phyloP scores from a whole-genome alignment of 768 basidiomycete species.

The Mrakia blollopis region DNA sequence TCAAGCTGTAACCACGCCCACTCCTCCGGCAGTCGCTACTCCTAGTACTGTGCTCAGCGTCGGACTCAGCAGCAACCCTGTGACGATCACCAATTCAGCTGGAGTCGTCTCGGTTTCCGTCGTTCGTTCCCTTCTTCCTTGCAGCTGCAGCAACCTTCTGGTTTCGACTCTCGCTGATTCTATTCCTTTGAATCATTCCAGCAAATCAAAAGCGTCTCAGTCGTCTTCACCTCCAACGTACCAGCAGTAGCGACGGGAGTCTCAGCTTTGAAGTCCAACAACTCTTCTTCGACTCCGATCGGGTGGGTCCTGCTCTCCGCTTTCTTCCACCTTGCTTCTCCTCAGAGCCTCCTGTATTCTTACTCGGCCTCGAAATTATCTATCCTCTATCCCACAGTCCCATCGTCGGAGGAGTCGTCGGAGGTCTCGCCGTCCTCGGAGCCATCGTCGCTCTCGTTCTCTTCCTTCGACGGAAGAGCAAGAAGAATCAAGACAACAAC shows the following conservation, averaged over 20 bases:
- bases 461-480: background rate
- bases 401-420: background rate
- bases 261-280: background rate
- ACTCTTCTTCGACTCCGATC: background rate
- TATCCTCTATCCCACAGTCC: background rate
- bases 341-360: background rate
- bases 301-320: background rate
- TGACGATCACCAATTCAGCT: background rate
- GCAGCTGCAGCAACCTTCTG: fast-evolving
- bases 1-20: background rate
- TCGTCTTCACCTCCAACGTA: background rate
- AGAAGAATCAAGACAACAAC: background rate
- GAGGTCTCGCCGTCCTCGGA: background rate
- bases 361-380: background rate
- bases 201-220: background rate
- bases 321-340: background rate
- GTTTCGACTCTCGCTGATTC: background rate
- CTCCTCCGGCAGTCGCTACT: background rate
- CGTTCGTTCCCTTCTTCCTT: background rate
- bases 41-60: background rate
- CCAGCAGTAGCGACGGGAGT: background rate
- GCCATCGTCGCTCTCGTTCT: background rate
- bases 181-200: background rate
- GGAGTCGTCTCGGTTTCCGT: background rate
- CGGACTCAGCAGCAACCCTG: background rate